Percentiles rank a stretch among this genome's conserved stretches.
Evolutionary conservation across 2,329 filamentous ascomycete genomes (phyloP).

Genomic region (Colletotrichum tropicicola): DNA sequence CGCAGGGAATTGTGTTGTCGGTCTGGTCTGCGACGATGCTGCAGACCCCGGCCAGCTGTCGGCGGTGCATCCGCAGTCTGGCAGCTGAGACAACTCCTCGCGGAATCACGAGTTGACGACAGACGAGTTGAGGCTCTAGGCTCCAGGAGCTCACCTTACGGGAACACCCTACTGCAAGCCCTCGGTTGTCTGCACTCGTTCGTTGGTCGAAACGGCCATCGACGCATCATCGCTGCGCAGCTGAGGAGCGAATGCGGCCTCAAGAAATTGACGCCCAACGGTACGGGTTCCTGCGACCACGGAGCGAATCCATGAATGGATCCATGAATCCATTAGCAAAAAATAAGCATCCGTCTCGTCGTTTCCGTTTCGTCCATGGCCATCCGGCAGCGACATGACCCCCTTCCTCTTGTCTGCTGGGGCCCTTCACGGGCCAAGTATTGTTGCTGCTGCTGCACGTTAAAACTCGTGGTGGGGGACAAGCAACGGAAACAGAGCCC

Average conservation of each 20-base stretch:
- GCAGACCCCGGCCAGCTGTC: no score
- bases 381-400: no score
- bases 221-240: neutral
- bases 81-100: no score
- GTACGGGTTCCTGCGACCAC: neutral
- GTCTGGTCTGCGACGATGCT: neutral
- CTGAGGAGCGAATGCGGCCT: neutral
- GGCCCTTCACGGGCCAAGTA: neutral
- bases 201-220: neutral
- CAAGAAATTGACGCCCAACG: slow-evolving; percentile 5
- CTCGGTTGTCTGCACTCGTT: neutral
- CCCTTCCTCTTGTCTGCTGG: no score
- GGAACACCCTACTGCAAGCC: neutral
- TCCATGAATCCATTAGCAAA: slow-evolving; percentile 9
- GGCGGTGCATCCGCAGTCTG: no score
- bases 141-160: neutral
- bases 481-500: slow-evolving; percentile 1
- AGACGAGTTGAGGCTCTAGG: neutral
- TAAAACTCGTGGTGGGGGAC: neutral
- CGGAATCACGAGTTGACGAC: neutral
- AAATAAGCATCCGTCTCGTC: neutral
- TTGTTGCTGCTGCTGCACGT: neutral
- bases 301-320: neutral
- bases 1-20: neutral
- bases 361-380: neutral